Base-by-base conservation (phyloP, 2,329 filamentous ascomycete species). In the Sarocladium oryzae region DNA sequence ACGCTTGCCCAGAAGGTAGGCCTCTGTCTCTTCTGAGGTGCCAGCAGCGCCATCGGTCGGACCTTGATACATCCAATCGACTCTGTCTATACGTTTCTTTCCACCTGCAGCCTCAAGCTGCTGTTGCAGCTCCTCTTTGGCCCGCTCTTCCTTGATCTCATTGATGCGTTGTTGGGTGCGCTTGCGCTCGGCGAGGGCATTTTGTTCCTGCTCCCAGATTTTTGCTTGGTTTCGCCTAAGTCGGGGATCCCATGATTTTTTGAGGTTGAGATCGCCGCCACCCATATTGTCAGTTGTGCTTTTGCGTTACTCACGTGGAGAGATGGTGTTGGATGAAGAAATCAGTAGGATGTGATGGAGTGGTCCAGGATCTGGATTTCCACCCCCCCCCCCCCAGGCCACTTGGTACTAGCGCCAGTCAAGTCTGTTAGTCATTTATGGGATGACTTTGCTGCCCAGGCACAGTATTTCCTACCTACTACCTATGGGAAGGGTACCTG, bases 1-100 rank as follows among this genome's bases (percentile, higher is more conserved):
- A 53, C 93, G 79, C 74, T 96, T 97, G 50, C 93, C 93, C 13
- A 99, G 76, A 1, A 99, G 71, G 65, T 95, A 99, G 3, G 88
- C 89, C 64, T 99, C 93, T 71, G 89, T 90, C 69, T 97, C 93
- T 66, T 96, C 92, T 4, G 79, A 81, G 35, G 82, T 88, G 26
- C 86, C 86, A n/a, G 76, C 74, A 62, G 88, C 85, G 32, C 89
- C 88, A 61, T 81, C 76, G 48, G 85, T 86, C 7, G 93, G 90
- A 1, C 92, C 92, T 60, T 86, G 83, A 69, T 99, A 99, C 89
- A 99, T 96, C 89, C 93, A 99, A 62, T 97, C 93, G 23, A 99
- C 92, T 32, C 90, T 84, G 60, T 92, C 85, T 26, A 86, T 72
- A 50, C 86, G 79, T 63, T 89, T 91, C 60, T 80, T 82, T 52